Conservation (phyloP, 2,329 filamentous ascomycete species). For the Penicillium occitanis region DNA sequence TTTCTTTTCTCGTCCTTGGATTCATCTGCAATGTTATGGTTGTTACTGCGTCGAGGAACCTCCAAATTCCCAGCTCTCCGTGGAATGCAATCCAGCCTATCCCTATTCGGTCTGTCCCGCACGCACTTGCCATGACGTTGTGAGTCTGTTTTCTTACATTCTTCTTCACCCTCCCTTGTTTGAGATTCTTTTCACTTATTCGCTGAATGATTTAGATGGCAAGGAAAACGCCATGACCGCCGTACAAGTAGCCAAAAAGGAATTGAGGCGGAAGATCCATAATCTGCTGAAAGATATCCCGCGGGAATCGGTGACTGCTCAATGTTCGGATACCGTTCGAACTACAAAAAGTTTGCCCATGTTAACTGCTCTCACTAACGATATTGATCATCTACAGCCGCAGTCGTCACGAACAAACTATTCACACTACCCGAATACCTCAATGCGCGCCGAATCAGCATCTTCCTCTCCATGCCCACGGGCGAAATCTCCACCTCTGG, state of each 20-base stretch:
- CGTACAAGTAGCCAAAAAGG: slow-evolving; percentile 69
- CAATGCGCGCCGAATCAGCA: slow-evolving; percentile 70
- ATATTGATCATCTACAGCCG: slow-evolving; percentile 52
- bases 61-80: slow-evolving; percentile 13
- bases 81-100: slow-evolving; percentile 21
- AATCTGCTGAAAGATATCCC: slow-evolving; percentile 61
- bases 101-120: slow-evolving; percentile 10
- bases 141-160: background rate
- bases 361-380: slow-evolving; percentile 25
- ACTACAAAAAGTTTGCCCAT: too few species aligned
- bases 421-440: slow-evolving; percentile 70
- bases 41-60: slow-evolving; percentile 10
- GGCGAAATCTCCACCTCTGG: slow-evolving; percentile 81
- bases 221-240: slow-evolving; percentile 48
- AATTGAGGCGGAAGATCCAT: slow-evolving; percentile 70
- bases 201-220: background rate
- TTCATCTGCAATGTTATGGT: slow-evolving; percentile 13
- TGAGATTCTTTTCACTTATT: background rate
- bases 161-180: background rate
- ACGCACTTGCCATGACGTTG: slow-evolving; percentile 15
- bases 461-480: slow-evolving; percentile 90
- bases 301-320: slow-evolving; percentile 60
- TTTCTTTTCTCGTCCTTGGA: background rate
- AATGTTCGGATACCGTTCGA: slow-evolving; percentile 60
- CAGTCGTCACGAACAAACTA: slow-evolving; percentile 63